Base-by-base conservation (phyloP, 179 eudicot species). In the Silene coronaria region DNA sequence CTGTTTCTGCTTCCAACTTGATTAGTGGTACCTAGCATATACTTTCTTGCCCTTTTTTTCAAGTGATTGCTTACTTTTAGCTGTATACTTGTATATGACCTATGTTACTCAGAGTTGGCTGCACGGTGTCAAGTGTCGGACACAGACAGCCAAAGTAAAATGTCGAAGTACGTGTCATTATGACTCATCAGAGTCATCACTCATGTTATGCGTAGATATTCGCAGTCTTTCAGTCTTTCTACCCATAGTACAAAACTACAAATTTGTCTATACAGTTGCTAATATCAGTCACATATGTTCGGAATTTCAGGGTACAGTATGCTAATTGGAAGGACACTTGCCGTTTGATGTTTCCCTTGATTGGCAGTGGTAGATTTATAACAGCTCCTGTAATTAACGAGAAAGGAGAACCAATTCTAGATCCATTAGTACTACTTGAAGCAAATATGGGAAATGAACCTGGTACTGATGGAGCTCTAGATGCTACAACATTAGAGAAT, bases 371-470 rank as follows among this genome's bases (percentile, higher is more conserved):
- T 48, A 88, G 78, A 73, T 87, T 85, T 67, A 85, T 93, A 57
- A 93, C 98, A 70, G 98, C 97, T 46, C 97, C 98, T 55, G 72
- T 93, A 77, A 88, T 93, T 69, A 86, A 88, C 34, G 96, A 91
- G 53, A 80, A 82, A 57, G 98, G 98, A 23, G 88, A 85, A 38
- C 88, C 94, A 75, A 88, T 88, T 82, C 81, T 74, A 75, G 98
- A 94, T 84, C 98, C 98, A 53, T 74, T 94, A 68, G 97, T 90
- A 64, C 96, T 92, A 78, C 83, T 79, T 71, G 88, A 94, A 82
- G 64, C 64, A 60, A 23, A 59, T 59, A 61, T 81, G 32, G 91
- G 71, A 67, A 83, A 83, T 77, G 85, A 81, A 80, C 82, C 80
- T 63, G 73, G 63, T 51, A 34, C 64, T 24, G 82, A 17, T 17